Evolutionary conservation across 1,139 yeast species (phyloP).

Genomic region (Saccharomyces hybrid): DNA sequence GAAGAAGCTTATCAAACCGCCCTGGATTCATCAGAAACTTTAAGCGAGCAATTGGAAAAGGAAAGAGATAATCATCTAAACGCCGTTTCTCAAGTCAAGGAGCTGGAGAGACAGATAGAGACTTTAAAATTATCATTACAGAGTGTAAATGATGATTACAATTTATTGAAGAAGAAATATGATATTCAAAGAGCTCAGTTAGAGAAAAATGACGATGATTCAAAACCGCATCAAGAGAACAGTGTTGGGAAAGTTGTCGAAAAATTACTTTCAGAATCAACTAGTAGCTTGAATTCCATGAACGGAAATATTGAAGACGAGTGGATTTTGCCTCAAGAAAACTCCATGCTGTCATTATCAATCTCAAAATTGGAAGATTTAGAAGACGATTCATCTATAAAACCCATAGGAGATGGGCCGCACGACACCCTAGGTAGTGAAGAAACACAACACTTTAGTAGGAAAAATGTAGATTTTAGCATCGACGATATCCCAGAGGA

Average conservation of each 20-base stretch:
- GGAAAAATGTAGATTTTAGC: slow-evolving; percentile 6
- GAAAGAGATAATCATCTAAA: neutral
- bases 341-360: neutral
- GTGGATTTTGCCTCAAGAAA: slow-evolving; percentile 10
- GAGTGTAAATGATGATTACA: slow-evolving; percentile 22
- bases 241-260: neutral
- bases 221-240: neutral
- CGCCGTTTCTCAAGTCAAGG: neutral
- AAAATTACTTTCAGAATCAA: neutral
- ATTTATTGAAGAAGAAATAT: slow-evolving; percentile 23
- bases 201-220: slow-evolving; percentile 14
- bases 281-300: neutral
- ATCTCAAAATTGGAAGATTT: neutral
- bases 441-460: neutral
- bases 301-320: slow-evolving; percentile 10
- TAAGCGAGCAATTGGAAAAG: neutral
- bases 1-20: neutral
- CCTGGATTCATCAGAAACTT: neutral
- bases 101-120: slow-evolving; percentile 4
- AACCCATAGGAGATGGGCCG: neutral
- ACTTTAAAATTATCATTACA: slow-evolving; percentile 8
- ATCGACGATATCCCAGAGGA: slow-evolving; percentile 22
- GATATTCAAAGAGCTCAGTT: slow-evolving; percentile 21
- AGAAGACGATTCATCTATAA: slow-evolving; percentile 1
- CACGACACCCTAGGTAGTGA: neutral